Evolutionary conservation across 768 basidiomycete species (phyloP), one percentile per base, ranked within the genome.

Genomic region (Chalciporus piperatus): DNA sequence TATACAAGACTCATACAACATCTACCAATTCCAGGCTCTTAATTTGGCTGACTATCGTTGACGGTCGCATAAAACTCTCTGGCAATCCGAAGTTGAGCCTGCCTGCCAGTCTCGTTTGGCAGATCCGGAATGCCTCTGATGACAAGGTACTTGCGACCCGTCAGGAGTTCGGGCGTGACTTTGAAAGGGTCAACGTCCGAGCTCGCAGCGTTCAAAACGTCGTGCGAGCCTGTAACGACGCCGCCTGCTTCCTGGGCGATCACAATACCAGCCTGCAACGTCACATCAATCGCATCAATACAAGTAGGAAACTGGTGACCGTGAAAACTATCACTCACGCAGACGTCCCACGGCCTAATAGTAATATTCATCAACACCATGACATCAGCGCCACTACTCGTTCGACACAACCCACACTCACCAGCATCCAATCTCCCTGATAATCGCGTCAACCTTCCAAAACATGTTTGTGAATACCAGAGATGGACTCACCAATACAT

Each of bases 181-280:
- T 82, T 79, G 41, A 84, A 83, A 56, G 84, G 82, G 17, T 69
- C 67, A 3, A 65, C 57, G 1, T 40, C 50, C 14, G 33, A 25
- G 39, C 45, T 67, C 0, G 77, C 71, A 11, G 70, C 57, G 3
- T 71, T 65, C 55, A 83, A 74, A 9, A 69, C 68, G 19, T 67
- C 70, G 45, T 85, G 77, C 44, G 84, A 84, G 30, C 91, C 92
- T 16, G 87, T 85, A 27, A 90, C 83, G 11, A 85, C 72, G 13
- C 87, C 82, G 6, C 96, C 96, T 0, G 95, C 89, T 66, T 96
- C 96, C 54, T 90, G 80, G 0, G 90, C 87, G 54, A 98, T 95
- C 59, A 96, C 85, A 12, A 90, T 84, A 0, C 94, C 96, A 3
- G 96, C 93, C 75, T 83, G 59, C 10, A n/a, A 32, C 12, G n/a